A percentile compares a stretch with the other conserved stretches of the same genome.
phyloP scores from a whole-genome alignment of 306 rosid genomes.

The Castanopsis chinensis region DNA sequence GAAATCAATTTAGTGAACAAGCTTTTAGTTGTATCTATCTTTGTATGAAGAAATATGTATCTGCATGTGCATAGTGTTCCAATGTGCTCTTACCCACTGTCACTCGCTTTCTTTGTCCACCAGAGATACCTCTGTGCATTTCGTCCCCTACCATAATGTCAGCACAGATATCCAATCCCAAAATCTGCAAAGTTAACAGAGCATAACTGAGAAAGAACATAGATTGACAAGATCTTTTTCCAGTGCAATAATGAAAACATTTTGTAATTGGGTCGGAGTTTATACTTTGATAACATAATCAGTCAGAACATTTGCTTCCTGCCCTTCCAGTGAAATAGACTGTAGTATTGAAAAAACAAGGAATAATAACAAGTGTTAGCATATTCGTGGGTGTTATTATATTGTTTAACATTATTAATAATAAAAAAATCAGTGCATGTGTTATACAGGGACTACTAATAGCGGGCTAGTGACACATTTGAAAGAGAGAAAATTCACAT shows the following conservation, averaged over 20 bases:
- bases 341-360: no score
- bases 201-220: not conserved
- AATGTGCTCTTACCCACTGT: constrained; percentile 56
- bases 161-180: constrained; percentile 87
- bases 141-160: constrained; percentile 89
- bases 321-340: constrained; percentile 63
- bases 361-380: no score
- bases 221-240: not conserved
- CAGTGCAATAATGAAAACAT: no score
- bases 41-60: no score
- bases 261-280: not conserved
- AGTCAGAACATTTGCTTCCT: constrained; percentile 65
- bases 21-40: no score
- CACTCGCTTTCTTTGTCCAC: constrained; percentile 84
- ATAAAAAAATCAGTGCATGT: no score
- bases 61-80: no score
- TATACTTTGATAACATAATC: constrained; percentile 84
- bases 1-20: not conserved
- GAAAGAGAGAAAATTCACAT: no score
- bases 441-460: no score
- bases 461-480: no score
- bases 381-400: no score
- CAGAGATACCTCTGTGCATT: constrained; percentile 84
- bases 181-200: constrained; percentile 49
- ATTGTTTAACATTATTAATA: no score